Evolutionary conservation across 306 rosid genomes (phyloP).

Genomic region (Ziziphus jujuba): DNA sequence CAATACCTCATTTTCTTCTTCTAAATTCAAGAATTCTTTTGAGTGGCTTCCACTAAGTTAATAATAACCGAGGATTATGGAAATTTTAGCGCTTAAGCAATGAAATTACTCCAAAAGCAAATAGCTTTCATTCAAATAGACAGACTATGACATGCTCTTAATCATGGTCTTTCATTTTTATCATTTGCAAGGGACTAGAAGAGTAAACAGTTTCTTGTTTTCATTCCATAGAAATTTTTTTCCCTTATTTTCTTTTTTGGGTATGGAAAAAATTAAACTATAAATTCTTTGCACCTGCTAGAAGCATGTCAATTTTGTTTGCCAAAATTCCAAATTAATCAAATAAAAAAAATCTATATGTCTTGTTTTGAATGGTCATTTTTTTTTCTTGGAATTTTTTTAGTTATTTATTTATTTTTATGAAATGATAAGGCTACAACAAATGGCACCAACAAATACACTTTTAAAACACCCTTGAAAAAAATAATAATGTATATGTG

Average conservation of each 20-base stretch:
- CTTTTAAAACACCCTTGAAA: background rate
- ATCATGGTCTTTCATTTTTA: background rate
- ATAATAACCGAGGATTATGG: slow-evolving; percentile 25
- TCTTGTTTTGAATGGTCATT: background rate
- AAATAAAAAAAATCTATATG: background rate
- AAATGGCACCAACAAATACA: slow-evolving; percentile 29
- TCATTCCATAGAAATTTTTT: no score
- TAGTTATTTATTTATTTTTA: background rate
- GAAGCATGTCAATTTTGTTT: slow-evolving; percentile 19
- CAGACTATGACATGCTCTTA: slow-evolving; percentile 20
- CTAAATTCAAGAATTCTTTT: slow-evolving; percentile 22
- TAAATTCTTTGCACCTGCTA: slow-evolving; percentile 1
- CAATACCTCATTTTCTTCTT: slow-evolving; percentile 31
- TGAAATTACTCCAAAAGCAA: slow-evolving; percentile 35
- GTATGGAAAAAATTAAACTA: no score
- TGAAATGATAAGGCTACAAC: slow-evolving; percentile 11
- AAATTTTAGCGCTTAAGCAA: slow-evolving; percentile 89
- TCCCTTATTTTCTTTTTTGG: no score
- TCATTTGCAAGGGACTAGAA: slow-evolving; percentile 9
- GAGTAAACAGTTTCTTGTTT: background rate
- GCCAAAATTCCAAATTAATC: background rate
- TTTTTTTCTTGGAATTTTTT: no score
- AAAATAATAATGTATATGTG: slow-evolving; percentile 2
- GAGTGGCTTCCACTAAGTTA: slow-evolving; percentile 45
- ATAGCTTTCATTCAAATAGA: slow-evolving; percentile 41